phyloP scores from a whole-genome alignment of 768 basidiomycete species.

The Rickenella mellea region DNA sequence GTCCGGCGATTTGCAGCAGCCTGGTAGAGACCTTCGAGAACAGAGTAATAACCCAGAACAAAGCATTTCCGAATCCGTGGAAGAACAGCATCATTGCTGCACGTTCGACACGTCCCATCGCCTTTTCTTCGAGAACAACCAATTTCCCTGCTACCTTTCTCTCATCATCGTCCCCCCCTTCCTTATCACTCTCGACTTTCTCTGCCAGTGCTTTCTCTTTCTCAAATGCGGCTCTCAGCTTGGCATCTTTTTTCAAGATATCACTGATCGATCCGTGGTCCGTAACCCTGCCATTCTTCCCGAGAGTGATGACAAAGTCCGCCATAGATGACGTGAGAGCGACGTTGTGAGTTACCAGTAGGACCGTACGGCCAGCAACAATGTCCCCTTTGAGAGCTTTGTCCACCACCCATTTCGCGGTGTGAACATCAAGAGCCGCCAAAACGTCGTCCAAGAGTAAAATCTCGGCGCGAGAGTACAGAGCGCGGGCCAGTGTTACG shows the following conservation, averaged over 20 bases:
- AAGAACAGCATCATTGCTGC: constrained; percentile 24
- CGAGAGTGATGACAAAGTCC: constrained; percentile 38
- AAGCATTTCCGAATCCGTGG: background rate
- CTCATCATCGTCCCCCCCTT: constrained; percentile 6
- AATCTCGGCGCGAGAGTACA: constrained; percentile 27
- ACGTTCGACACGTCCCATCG: constrained; percentile 49
- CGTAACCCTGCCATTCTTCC: constrained; percentile 39
- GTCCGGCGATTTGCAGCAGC: constrained; percentile 10
- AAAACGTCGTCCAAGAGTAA: constrained; percentile 34
- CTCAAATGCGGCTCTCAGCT: constrained; percentile 13
- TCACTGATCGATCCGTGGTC: constrained; percentile 41
- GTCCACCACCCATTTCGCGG: constrained; percentile 25
- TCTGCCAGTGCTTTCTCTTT: constrained; percentile 10
- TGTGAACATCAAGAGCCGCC: constrained; percentile 30
- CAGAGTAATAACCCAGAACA: constrained; percentile 17
- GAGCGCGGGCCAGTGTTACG: constrained; percentile 30
- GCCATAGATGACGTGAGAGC: constrained; percentile 16
- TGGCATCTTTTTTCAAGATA: constrained; percentile 31
- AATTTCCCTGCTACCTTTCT: constrained; percentile 40
- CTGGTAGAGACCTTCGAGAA: constrained; percentile 18
- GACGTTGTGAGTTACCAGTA: constrained; percentile 28
- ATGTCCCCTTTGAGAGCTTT: constrained; percentile 24
- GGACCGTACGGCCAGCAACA: constrained; percentile 24
- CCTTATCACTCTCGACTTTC: constrained; percentile 9
- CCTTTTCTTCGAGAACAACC: constrained; percentile 54